Percentiles rank a stretch among this genome's conserved stretches.
These are phyloP conservation scores for Tuber borchii DNA, from an alignment of 495 filamentous ascomycete genomes.

Conservation along the genomic window DNA sequence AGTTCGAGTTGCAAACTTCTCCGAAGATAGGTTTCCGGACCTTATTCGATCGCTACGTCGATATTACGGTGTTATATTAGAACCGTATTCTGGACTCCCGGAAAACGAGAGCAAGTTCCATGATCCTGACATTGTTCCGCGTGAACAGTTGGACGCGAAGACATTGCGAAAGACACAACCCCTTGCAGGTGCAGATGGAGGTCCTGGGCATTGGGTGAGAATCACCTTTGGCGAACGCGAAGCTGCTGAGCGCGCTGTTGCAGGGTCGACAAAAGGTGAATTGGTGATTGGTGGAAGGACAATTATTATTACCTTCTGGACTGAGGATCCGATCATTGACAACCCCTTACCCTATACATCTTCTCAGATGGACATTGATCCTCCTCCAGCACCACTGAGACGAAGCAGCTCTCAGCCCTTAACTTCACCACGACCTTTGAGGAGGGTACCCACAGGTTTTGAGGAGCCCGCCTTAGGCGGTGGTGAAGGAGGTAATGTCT, in stretches of 20 bases:
- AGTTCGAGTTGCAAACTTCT: conserved; percentile 38
- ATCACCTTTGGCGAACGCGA: conserved; percentile 39
- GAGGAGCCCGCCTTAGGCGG: conserved; percentile 15
- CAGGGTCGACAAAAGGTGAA: conserved; percentile 30
- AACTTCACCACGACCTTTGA: conserved; percentile 24
- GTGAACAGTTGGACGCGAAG: conserved; percentile 36
- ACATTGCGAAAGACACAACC: conserved; percentile 36
- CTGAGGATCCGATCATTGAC: conserved; percentile 31
- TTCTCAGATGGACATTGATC: conserved; percentile 38
- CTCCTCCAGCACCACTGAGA: conserved; percentile 15
- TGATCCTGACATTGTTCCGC: conserved; percentile 37
- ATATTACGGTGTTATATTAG: conserved; percentile 39
- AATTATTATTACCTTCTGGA: conserved; percentile 37
- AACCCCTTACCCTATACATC: conserved; percentile 21
- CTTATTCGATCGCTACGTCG: conserved; percentile 37
- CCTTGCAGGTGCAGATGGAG: conserved; percentile 34
- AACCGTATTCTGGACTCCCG: conserved; percentile 38
- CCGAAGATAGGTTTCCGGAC: conserved; percentile 39
- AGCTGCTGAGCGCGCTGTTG: conserved; percentile 34
- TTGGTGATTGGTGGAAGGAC: conserved; percentile 34
- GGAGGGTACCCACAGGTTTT: conserved; percentile 30
- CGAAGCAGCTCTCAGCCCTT: conserved; percentile 16
- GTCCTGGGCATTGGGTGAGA: conserved; percentile 34
- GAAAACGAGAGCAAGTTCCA: conserved; percentile 35
- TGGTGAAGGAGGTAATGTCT: conserved; percentile 21